Base-by-base conservation (phyloP, 2,329 filamentous ascomycete species). In the Knufia fluminis region DNA sequence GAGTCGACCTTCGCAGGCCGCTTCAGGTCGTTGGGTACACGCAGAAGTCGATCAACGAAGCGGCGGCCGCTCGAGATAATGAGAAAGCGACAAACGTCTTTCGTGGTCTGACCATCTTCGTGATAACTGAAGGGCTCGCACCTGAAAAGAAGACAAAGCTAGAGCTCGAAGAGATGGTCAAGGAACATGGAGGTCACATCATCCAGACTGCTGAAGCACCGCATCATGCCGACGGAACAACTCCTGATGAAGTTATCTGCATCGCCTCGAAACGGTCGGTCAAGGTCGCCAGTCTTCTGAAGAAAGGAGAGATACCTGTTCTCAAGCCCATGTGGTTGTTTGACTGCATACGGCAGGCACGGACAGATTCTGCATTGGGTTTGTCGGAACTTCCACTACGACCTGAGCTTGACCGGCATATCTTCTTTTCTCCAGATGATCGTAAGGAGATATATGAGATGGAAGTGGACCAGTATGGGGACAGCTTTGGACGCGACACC, bases 241-340 rank as follows among this genome's bases (percentile, higher is more conserved):
- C 33, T 3, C 17, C 35, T 7, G 22, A 16, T 32, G 88, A 64
- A 85, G 74, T 72, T 62, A 55, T 63, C 48, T 47, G 44, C 48
- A 28, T 50, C 3, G 54, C 55, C 16, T 48, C 54, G 8, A 35
- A 58, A 75, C 38, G 75, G 79, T 73, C 78, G 0, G 82, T 97
- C 57, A 90, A 90, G 61, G 89, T 90, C 1, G 86, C 86, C 1
- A 89, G 86, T 8, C 67, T 96, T 7, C 80, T 88, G 53, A 94
- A 92, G 60, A 74, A 72, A 4, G 83, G 80, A 2, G 72, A 78
- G 0, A 74, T 78, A 4, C 82, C 87, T 57, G 83, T 98, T 45
- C 74, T 97, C 50, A 79, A 80, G 19, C 85, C 90, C 0, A 75
- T 72, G 4, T 98, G 92, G 92, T 70, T 97, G 2, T 72, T 86